A percentile compares a stretch with the other conserved stretches of the same genome.
Evolutionary conservation across 2,329 filamentous ascomycete species (phyloP).

Genomic region (Epichloe sp.): DNA sequence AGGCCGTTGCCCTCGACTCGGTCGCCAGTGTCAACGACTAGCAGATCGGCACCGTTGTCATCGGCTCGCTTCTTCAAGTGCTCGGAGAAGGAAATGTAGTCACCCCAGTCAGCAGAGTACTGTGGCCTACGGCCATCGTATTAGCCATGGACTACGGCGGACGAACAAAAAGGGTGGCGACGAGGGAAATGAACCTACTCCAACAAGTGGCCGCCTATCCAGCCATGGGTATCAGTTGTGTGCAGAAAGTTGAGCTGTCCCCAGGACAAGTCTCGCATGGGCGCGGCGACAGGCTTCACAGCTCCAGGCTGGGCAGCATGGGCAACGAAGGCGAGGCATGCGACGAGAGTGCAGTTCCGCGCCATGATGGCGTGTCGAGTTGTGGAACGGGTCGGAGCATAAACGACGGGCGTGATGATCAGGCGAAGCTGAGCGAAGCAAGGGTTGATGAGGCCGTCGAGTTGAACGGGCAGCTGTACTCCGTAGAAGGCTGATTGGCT

Average conservation of each 20-base stretch:
- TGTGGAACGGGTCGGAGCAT: background rate
- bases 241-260: constrained; percentile 96
- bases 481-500: background rate
- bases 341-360: constrained; percentile 12
- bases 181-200: constrained; percentile 45
- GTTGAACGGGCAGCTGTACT: background rate
- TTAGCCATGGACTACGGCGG: background rate
- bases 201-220: constrained; percentile 85
- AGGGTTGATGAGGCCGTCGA: no score
- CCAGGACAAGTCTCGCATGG: constrained; percentile 75
- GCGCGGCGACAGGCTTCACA: constrained; percentile 62
- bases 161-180: background rate
- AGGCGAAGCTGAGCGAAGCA: background rate
- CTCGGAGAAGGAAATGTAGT: constrained; percentile 85
- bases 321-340: constrained; percentile 20
- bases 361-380: constrained; percentile 12
- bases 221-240: constrained; percentile 92
- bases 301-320: constrained; percentile 62
- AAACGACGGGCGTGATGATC: background rate
- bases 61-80: constrained; percentile 73
- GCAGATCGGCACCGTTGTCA: constrained; percentile 62
- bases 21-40: constrained; percentile 94
- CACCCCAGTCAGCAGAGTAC: constrained; percentile 94
- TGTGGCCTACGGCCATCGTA: constrained; percentile 45
- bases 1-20: constrained; percentile 88